Evolutionary conservation across 2,329 filamentous ascomycete species (phyloP), one percentile per base, ranked within the genome.

Genomic region (Juglanconis juglandina): DNA sequence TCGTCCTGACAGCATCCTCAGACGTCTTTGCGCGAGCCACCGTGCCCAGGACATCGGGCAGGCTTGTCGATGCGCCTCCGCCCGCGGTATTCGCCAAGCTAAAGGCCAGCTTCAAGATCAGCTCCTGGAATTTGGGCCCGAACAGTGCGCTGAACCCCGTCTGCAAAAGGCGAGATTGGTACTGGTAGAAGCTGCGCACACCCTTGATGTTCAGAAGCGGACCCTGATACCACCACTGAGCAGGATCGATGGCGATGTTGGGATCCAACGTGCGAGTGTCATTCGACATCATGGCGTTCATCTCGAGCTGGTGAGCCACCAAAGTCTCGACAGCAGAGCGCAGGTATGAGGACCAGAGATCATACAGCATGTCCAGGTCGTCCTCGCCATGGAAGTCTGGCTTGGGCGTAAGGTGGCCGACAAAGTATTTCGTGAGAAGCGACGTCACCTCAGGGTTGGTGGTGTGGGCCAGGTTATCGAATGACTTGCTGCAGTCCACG

Each of bases 361-460:
- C 77, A 57, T 83, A 80, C 1, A 83, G 66, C 8, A 69, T 68
- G 1, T 73, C 73, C 17, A 83, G 69, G 8, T 82, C 80, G 0
- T 73, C 68, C 14, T 69, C 73, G 13, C 69, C 68, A n/a, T 75
- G 73, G 53, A 77, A 80, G 48, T 81, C 75, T 0, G 81, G 79
- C 68, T 83, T 82, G 1, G 77, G 74, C 0, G 78, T 77, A 11
- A 83, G 65, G 32, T 82, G 77, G 0, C 80, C 81, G 8, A 83
- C 76, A 56, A 82, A 82, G 65, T 84, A 84, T 47, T 82, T 82
- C 0, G 80, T 81, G 4, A 84, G 67, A 1, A 84, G 73, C 66
- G 79, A 81, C 4, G 75, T 72, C 0, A 83, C 81, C 65, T 83
- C 80, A 0, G 81, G 80, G 54, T 84, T 83, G 64, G 80, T 82